These are phyloP conservation scores for Bacterosira constricta DNA, from an alignment of 108 stramenopile species.

Conservation along the genomic window DNA sequence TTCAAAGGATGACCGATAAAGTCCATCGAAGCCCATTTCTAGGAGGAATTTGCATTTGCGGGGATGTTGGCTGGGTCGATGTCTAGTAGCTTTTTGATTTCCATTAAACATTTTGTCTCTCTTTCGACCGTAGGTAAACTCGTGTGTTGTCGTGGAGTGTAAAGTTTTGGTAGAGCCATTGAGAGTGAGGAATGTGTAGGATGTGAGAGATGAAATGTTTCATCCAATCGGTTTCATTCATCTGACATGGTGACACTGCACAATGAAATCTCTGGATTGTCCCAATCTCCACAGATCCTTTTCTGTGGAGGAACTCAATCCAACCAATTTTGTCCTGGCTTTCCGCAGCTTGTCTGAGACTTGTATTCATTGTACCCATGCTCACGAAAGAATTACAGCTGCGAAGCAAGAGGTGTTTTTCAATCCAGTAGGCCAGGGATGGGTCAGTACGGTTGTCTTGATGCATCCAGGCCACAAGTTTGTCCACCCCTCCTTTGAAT, in stretches of 20 bases:
- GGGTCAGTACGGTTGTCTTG: not conserved
- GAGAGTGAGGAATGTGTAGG: not conserved
- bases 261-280: not conserved
- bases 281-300: not conserved
- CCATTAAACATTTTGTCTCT: not conserved
- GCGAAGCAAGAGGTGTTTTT: not conserved
- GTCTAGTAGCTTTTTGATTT: not conserved
- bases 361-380: not conserved
- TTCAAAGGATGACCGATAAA: not conserved
- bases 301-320: not conserved
- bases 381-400: not conserved
- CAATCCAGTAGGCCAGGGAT: not conserved
- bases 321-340: not conserved
- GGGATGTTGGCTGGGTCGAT: not conserved
- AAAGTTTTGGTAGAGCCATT: not conserved
- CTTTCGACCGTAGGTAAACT: not conserved
- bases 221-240: not conserved
- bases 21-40: not conserved
- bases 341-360: not conserved
- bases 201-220: not conserved
- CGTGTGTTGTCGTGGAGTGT: not conserved
- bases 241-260: not conserved
- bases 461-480: not conserved
- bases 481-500: not conserved
- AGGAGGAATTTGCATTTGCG: not conserved